Evolutionary conservation across 768 basidiomycete species (phyloP), one percentile per base, ranked within the genome.

Genomic region (Tricholomella constricta): DNA sequence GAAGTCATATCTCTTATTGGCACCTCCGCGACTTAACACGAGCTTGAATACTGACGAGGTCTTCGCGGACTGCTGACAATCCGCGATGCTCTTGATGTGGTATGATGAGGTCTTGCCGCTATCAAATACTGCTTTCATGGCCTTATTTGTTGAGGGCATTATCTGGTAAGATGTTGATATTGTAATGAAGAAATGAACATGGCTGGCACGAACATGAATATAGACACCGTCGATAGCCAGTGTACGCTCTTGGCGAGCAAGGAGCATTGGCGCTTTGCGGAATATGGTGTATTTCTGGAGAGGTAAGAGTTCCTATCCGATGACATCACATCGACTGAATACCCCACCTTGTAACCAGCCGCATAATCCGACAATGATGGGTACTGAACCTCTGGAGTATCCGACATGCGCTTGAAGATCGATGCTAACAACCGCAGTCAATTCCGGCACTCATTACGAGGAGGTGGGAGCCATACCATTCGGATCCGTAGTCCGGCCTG

Each of bases 161-260:
- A 94, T 93, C 93, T 93, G 51, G 56, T 26, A 29, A 22, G 37
- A n/a, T 11, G 34, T 11, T 64, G 52, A 64, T n/a, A n/a, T n/a
- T n/a, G n/a, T n/a, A n/a, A 63, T 17, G 20, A 31, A 5, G 29
- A 15, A 8, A 36, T 12, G 38, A 22, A 14, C 14, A 47, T 2
- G 48, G 42, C 22, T 7, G 38, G 29, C 19, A 67, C 82, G 55
- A 53, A 93, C 91, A 66, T 94, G 91, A 31, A 97, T 85, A 62
- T 98, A 98, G 58, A 86, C 91, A 3, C 94, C 94, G 68, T 99
- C 97, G 56, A 98, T 91, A 12, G 96, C 95, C 2, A 99, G 80
- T 2, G 86, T 85, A 5, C 95, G 85, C 65, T 96, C 93, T 60
- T 94, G 94, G 19, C 93, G 83, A 3, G 91, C 86, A 42, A 98